A percentile compares a stretch with the other conserved stretches of the same genome.
These are phyloP conservation scores for Coemansia aciculifera DNA, from an alignment of 192 early-diverging fungal species.

Conservation along the genomic window DNA sequence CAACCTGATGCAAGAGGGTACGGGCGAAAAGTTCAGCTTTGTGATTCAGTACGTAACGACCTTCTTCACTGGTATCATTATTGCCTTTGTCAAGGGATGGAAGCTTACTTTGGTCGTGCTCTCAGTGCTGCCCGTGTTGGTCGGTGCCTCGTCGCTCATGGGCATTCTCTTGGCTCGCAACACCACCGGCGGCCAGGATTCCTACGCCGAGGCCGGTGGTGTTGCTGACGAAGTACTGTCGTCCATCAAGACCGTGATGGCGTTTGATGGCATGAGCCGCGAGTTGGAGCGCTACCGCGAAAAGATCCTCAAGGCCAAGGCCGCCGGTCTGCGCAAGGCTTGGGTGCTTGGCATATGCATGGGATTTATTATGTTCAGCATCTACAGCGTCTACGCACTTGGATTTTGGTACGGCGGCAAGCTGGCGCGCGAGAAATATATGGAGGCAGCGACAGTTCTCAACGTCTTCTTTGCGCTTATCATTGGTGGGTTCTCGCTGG, in stretches of 20 bases:
- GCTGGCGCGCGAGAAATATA: constrained; percentile 56
- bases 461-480: constrained; percentile 89
- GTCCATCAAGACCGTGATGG: constrained; percentile 82
- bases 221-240: constrained; percentile 84
- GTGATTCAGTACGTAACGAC: constrained; percentile 62
- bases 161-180: constrained; percentile 55
- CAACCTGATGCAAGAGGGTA: constrained; percentile 84
- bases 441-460: constrained; percentile 61
- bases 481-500: constrained; percentile 77
- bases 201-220: constrained; percentile 81
- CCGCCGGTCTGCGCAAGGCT: constrained; percentile 64
- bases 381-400: constrained; percentile 76
- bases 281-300: constrained; percentile 63
- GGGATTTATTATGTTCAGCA: constrained; percentile 72
- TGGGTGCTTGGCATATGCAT: constrained; percentile 63
- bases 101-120: constrained; percentile 79
- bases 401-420: constrained; percentile 83
- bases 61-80: constrained; percentile 72
- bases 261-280: constrained; percentile 79
- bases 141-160: constrained; percentile 57
- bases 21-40: constrained; percentile 80
- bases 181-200: constrained; percentile 58
- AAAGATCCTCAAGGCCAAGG: constrained; percentile 64
- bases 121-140: constrained; percentile 74
- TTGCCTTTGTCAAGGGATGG: constrained; percentile 83